A percentile compares a stretch with the other conserved stretches of the same genome.
Conservation (phyloP, 139 green algal species). For the Haematococcus lacustris region DNA sequence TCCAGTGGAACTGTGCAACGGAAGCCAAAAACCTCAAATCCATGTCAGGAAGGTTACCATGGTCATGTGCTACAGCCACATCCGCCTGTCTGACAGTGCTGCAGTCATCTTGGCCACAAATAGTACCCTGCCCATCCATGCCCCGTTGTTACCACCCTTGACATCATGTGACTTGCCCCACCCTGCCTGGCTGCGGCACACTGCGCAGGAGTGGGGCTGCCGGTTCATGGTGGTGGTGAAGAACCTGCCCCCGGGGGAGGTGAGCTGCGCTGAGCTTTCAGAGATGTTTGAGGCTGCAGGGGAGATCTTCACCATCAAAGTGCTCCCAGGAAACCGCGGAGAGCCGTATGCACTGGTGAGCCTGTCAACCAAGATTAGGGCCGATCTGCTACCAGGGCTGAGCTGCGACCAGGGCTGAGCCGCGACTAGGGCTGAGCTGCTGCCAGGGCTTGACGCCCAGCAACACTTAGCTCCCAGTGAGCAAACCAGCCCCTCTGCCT, state of each 20-base stretch:
- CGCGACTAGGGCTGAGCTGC: no score
- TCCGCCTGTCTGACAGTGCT: background rate
- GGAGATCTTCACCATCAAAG: constrained; percentile 11
- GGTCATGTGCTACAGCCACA: background rate
- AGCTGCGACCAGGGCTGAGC: no score
- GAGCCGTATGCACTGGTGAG: constrained; percentile 9
- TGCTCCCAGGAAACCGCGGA: constrained; percentile 4
- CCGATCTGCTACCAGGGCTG: no score
- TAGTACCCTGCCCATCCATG: background rate
- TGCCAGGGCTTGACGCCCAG: no score
- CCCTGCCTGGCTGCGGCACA: background rate
- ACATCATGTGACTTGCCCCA: background rate
- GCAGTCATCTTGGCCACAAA: background rate
- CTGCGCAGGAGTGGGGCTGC: constrained; percentile 9
- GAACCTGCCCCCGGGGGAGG: constrained; percentile 5
- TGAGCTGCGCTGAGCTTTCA: constrained; percentile 6
- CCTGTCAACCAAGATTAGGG: no score
- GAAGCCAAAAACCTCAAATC: no score
- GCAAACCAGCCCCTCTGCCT: no score
- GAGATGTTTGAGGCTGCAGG: constrained; percentile 6
- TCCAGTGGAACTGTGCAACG: no score
- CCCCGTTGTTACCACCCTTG: background rate
- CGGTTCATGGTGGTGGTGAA: constrained; percentile 11
- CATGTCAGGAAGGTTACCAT: background rate
- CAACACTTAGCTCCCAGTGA: no score